phyloP scores from a whole-genome alignment of 306 rosid species.

The Dicorynia guianensis region DNA sequence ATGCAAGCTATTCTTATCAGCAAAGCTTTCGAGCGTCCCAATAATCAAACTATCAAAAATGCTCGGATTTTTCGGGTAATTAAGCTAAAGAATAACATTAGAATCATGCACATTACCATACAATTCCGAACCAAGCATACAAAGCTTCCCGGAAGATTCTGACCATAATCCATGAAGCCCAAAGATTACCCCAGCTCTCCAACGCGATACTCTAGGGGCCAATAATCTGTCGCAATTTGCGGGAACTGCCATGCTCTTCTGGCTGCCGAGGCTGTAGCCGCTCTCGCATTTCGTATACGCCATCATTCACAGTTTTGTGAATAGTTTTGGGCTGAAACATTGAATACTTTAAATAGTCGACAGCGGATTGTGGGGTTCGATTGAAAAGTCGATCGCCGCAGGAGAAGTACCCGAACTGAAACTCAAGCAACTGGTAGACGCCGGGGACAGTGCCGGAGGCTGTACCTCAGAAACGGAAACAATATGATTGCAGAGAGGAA shows the following conservation, averaged over 20 bases:
- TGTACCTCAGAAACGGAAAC: constrained; percentile 48
- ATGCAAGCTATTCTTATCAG: constrained; percentile 38
- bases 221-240: constrained; percentile 46
- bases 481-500: constrained; percentile 56
- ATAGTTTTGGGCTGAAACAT: constrained; percentile 37
- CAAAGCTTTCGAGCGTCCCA: constrained; percentile 74
- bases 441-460: constrained; percentile 18
- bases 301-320: constrained; percentile 43
- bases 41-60: constrained; percentile 59
- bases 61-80: constrained; percentile 54
- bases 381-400: constrained; percentile 67
- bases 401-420: constrained; percentile 58
- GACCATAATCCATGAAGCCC: constrained; percentile 68
- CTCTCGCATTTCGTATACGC: constrained; percentile 48
- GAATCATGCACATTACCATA: constrained; percentile 34
- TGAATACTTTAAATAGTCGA: constrained; percentile 3
- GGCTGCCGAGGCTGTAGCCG: constrained; percentile 44
- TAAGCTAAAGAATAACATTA: constrained; percentile 68
- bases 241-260: constrained; percentile 17
- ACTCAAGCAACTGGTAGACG: constrained; percentile 35
- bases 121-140: constrained; percentile 71
- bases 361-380: constrained; percentile 15
- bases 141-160: constrained; percentile 68
- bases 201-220: constrained; percentile 36
- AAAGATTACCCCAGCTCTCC: constrained; percentile 34